Evolutionary conservation across 2,329 filamentous ascomycete species (phyloP).

Genomic region (Helotiales sp.): DNA sequence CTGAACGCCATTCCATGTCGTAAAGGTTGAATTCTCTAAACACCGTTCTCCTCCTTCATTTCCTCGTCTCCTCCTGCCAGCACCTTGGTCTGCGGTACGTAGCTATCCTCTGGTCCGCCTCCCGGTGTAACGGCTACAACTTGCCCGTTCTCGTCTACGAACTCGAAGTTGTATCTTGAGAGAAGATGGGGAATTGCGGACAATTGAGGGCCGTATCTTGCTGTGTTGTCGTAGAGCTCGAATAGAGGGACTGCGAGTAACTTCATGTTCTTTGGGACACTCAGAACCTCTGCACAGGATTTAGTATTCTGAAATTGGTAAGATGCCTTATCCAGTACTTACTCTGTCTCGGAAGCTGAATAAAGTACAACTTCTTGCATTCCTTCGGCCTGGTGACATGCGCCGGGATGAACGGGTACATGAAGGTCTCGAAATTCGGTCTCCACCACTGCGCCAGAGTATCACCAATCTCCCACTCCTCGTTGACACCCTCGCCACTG

Average conservation of each 20-base stretch:
- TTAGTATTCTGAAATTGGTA: constrained; percentile 19
- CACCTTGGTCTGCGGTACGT: constrained; percentile 68
- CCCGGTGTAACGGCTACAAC: constrained; percentile 86
- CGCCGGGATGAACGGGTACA: constrained; percentile 97
- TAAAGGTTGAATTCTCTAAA: constrained; percentile 22
- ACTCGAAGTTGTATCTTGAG: constrained; percentile 96
- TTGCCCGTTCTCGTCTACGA: constrained; percentile 90
- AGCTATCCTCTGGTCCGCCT: constrained; percentile 58
- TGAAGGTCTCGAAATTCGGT: constrained; percentile 99
- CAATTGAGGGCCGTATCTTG: constrained; percentile 91
- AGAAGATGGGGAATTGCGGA: constrained; percentile 95
- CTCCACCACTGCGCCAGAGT: constrained; percentile 98
- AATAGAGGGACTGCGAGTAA: constrained; percentile 95
- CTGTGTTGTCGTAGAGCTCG: constrained; percentile 97
- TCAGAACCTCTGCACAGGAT: constrained; percentile 74
- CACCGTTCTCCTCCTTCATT: constrained; percentile 55
- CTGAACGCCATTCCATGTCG: constrained; percentile 34
- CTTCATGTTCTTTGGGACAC: constrained; percentile 99
- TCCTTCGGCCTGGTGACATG: constrained; percentile 97
- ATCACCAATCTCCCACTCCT: constrained; percentile 93
- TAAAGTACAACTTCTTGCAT: constrained; percentile 99
- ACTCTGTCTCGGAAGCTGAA: constrained; percentile 92
- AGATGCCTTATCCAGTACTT: constrained; percentile 43
- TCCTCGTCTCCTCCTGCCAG: constrained; percentile 65
- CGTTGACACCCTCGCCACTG: constrained; percentile 83